Percentiles rank a stretch among this genome's conserved stretches.
Evolutionary conservation across 345 rosid genomes (phyloP).

Genomic region (Capsella bursapastoris): DNA sequence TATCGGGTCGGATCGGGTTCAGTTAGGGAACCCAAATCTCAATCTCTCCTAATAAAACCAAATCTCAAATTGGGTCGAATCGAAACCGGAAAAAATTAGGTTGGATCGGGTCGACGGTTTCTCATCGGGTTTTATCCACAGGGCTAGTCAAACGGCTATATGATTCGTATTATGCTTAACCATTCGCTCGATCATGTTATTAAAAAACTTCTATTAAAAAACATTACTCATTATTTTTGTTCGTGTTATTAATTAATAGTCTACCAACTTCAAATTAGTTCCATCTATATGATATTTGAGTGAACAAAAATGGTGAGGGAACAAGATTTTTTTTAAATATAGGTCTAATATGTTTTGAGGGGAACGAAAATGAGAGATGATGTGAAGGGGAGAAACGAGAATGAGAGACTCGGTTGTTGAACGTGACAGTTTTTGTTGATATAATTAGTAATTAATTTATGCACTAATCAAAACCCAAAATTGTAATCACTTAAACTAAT

Average conservation of each 20-base stretch:
- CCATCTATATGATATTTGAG: background rate
- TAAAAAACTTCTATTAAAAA: too few species aligned
- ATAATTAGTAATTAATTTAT: background rate
- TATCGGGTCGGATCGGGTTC: too few species aligned
- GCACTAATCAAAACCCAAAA: background rate
- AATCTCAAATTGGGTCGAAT: too few species aligned
- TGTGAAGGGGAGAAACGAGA: conserved; percentile 24
- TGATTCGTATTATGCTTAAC: too few species aligned
- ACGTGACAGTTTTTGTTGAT: conserved; percentile 29
- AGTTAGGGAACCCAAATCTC: too few species aligned
- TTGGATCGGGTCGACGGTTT: too few species aligned
- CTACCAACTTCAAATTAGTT: conserved; percentile 11
- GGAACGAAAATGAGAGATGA: conserved; percentile 7
- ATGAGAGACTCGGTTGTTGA: conserved; percentile 26
- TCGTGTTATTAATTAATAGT: background rate
- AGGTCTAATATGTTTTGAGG: background rate
- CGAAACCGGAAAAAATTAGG: too few species aligned
- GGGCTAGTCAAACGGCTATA: too few species aligned
- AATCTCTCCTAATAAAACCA: too few species aligned
- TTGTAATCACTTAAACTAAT: background rate
- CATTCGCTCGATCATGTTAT: too few species aligned
- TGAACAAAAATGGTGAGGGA: background rate
- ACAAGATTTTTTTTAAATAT: background rate
- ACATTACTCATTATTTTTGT: too few species aligned
- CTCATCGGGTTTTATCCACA: too few species aligned